These are phyloP conservation scores for Pharus latifolius DNA, from an alignment of 176 grass and related monocot species.

Conservation along the genomic window DNA sequence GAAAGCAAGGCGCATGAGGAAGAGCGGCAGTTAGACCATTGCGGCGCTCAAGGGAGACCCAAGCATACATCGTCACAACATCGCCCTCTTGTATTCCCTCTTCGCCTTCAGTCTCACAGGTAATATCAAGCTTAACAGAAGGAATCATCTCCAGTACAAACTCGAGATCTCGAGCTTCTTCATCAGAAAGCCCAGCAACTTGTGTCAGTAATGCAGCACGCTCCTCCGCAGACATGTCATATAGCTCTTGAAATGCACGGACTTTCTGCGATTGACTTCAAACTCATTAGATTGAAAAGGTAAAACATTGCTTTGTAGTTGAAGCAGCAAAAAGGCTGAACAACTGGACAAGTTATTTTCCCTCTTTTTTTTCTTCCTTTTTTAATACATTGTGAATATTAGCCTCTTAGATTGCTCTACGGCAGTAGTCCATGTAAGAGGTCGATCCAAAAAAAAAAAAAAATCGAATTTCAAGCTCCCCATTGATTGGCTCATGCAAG, in stretches of 20 bases:
- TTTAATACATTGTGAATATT: too few relatives aligned
- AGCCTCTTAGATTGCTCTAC: too few relatives aligned
- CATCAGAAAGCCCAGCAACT: constrained; percentile 58
- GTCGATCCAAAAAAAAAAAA: too few relatives aligned
- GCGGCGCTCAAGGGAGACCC: constrained; percentile 67
- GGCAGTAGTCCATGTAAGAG: too few relatives aligned
- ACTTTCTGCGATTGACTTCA: constrained; percentile 53
- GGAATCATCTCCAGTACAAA: constrained; percentile 90
- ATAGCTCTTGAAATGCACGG: constrained; percentile 73
- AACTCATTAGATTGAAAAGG: neutral
- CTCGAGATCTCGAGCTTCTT: constrained; percentile 58
- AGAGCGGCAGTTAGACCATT: constrained; percentile 81
- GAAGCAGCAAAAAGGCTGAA: too few relatives aligned
- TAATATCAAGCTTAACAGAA: constrained; percentile 80
- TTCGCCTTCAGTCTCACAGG: constrained; percentile 96
- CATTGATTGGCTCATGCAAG: too few relatives aligned
- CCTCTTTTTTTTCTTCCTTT: too few relatives aligned
- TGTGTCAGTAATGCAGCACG: constrained; percentile 68
- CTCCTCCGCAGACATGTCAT: constrained; percentile 49
- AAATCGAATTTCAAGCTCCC: too few relatives aligned
- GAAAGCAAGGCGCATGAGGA: constrained; percentile 69
- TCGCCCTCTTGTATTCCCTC: constrained; percentile 92
- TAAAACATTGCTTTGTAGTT: neutral
- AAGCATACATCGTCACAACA: constrained; percentile 92
- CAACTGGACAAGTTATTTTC: too few relatives aligned